Evolutionary conservation across 164 flowering plant species (phyloP).

Genomic region (Nelumbo lutea): DNA sequence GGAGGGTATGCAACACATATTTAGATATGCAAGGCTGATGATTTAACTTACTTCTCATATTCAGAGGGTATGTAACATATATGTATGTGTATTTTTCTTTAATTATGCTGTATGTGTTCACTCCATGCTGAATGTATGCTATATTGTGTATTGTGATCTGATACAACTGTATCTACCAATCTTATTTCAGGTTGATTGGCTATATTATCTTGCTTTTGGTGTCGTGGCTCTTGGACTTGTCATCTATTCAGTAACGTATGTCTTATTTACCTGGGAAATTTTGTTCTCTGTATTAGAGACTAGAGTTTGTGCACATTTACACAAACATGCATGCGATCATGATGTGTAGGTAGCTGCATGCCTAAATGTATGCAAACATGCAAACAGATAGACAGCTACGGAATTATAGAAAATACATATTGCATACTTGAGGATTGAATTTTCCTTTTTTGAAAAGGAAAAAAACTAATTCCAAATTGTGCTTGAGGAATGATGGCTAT

Average conservation of each 20-base stretch:
- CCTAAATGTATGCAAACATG: background rate
- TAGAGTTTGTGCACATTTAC: background rate
- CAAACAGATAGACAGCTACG: background rate
- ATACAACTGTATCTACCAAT: background rate
- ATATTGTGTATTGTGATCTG: no score
- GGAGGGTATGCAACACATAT: no score
- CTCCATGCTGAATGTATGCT: no score
- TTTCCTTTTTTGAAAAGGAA: no score
- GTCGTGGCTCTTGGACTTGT: constrained; percentile 55
- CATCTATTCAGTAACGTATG: constrained; percentile 60
- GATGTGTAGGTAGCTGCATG: background rate
- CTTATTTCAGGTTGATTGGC: constrained; percentile 67
- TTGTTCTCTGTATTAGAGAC: no score
- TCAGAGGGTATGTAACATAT: background rate
- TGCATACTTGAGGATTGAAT: background rate
- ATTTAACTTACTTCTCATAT: background rate
- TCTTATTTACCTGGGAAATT: background rate
- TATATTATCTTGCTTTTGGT: constrained; percentile 55
- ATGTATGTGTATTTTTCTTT: background rate
- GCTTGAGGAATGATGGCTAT: no score
- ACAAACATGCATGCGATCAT: background rate
- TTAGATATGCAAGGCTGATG: background rate
- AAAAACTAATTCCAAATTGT: no score
- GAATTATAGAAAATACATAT: no score
- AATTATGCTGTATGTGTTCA: no score